phyloP scores from a whole-genome alignment of 495 filamentous ascomycete species.

The Pseudomonodictys pantanalensis region DNA sequence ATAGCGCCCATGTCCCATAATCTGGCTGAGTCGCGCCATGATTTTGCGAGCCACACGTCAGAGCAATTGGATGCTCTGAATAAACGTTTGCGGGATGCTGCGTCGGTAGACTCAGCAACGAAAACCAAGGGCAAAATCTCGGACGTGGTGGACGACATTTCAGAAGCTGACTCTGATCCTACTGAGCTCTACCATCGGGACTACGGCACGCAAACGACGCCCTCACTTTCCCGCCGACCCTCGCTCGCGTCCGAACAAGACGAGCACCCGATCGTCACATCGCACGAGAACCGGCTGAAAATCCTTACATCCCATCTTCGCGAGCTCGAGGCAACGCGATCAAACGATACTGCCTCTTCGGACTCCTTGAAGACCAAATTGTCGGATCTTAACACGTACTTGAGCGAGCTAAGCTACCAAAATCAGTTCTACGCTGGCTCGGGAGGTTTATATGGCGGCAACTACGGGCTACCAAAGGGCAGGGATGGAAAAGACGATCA shows the following conservation, averaged over 20 bases:
- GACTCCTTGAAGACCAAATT: constrained; percentile 34
- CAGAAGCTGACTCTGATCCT: constrained; percentile 61
- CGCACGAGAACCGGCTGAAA: constrained; percentile 47
- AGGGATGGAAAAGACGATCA: constrained; percentile 62
- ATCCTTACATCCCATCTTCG: constrained; percentile 53
- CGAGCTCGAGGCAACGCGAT: constrained; percentile 46
- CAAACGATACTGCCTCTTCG: constrained; percentile 17
- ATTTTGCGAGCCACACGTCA: constrained; percentile 65
- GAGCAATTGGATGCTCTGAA: constrained; percentile 68
- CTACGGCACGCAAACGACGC: constrained; percentile 79
- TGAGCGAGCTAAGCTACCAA: constrained; percentile 53
- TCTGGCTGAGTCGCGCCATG: constrained; percentile 74
- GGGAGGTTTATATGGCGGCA: constrained; percentile 27
- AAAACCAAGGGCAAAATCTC: constrained; percentile 31
- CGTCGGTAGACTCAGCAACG: constrained; percentile 59
- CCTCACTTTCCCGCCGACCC: constrained; percentile 43
- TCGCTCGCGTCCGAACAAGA: constrained; percentile 24
- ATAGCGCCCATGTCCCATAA: constrained; percentile 77
- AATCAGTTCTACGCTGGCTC: constrained; percentile 41
- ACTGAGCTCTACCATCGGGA: constrained; percentile 91
- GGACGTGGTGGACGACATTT: constrained; percentile 24
- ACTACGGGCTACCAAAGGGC: constrained; percentile 38
- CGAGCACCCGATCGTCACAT: constrained; percentile 31
- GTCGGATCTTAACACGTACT: constrained; percentile 50
- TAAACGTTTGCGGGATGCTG: constrained; percentile 64